Base-by-base conservation (phyloP, 2,329 filamentous ascomycete genomes). In the Colletotrichum simmondsii region DNA sequence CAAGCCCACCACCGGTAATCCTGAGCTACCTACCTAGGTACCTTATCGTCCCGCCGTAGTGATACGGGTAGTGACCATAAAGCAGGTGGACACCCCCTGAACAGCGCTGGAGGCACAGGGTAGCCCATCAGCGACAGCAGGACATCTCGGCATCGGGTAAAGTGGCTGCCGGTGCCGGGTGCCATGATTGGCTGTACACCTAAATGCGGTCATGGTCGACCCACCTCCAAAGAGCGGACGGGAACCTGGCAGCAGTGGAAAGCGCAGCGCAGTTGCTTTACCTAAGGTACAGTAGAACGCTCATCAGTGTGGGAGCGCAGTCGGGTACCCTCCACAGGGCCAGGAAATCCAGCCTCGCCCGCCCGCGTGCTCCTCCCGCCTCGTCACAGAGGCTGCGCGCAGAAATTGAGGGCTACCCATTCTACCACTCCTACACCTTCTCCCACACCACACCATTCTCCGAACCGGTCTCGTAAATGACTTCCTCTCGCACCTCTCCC, bases 391-490 rank as follows among this genome's bases (percentile, higher is more conserved):
- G 65, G 61, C 62, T 71, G 54, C 62, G 73, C 71, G 73, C 73
- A 74, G 73, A 74, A 74, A 74, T 74, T 74, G 73, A 74, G 66
- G 65, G 71, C 66, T 74, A 49, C 46, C 42, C 54, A 10, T 64
- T 42, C 65, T 57, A 66, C 58, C 66, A 60, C 35, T 24, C 65
- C 65, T 71, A 67, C 62, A 66, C 62, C 62, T 64, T 64, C 53
- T 24, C 65, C 65, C 71, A 67, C 56, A 65, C 62, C 58, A 65
- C 66, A 73, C 70, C 61, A 64, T 52, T 58, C 12, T 11, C 14
- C 46, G 59, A 24, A 19, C 35, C 52, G n/a, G 57, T 42, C 52
- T 49, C 28, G 42, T 71, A 63, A 72, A 73, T 71, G 57, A 65
- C 57, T 71, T 24, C 68, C 53, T 60, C 67, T 12, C 57, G 42